These are phyloP conservation scores for Triticum urartu DNA, from an alignment of 176 grass and related monocot species.

Conservation along the genomic window DNA sequence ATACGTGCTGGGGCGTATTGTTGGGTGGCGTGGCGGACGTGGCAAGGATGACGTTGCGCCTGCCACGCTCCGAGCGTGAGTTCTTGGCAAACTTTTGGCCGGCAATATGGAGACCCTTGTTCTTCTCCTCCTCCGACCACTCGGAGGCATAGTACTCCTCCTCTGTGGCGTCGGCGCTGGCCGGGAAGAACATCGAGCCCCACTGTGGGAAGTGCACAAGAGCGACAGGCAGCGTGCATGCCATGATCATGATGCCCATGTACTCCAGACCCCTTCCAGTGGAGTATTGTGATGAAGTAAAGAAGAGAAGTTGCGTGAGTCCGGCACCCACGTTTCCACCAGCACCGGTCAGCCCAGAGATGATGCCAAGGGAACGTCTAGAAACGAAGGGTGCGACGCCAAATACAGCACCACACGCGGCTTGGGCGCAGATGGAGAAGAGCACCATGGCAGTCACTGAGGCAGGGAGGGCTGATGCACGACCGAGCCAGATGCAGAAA, in stretches of 20 bases:
- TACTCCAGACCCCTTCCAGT: slow-evolving; percentile 23
- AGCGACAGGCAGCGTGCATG: background rate
- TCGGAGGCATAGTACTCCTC: background rate
- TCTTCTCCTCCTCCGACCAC: background rate
- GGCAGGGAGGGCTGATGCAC: slow-evolving; percentile 35
- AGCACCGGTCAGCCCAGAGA: background rate
- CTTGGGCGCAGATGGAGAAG: slow-evolving; percentile 81
- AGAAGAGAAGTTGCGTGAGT: background rate
- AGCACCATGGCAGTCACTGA: slow-evolving; percentile 67
- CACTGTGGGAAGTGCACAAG: background rate
- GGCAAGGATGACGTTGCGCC: background rate
- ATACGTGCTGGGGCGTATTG: background rate
- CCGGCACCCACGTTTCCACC: background rate
- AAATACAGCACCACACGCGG: slow-evolving; percentile 73
- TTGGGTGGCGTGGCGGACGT: background rate
- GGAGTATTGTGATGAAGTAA: background rate
- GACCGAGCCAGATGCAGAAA: slow-evolving; percentile 75
- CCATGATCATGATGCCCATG: slow-evolving; percentile 12
- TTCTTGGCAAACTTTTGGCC: background rate
- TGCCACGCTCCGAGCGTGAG: background rate
- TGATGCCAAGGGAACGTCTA: background rate
- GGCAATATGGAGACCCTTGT: background rate
- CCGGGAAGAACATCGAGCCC: background rate
- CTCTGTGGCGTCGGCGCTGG: background rate
- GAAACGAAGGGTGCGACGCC: slow-evolving; percentile 80